A percentile compares a stretch with the other conserved stretches of the same genome.
Evolutionary conservation across 1,284 basidiomycete genomes (phyloP).

Genomic region (Cutaneotrichosporon cyanovorans): DNA sequence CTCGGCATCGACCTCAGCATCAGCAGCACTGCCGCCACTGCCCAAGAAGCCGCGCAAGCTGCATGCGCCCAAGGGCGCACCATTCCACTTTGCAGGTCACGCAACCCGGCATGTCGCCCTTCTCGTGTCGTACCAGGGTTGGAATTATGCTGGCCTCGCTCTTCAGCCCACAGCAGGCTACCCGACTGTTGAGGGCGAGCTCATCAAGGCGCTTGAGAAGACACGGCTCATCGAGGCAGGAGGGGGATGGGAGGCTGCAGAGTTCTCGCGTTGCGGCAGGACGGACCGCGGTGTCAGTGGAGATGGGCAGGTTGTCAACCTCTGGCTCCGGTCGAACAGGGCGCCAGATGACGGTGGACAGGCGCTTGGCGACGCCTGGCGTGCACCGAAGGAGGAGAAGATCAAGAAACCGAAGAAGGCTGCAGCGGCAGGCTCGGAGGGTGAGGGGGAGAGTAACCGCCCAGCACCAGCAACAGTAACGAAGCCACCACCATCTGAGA

Average conservation of each 20-base stretch:
- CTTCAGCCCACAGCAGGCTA: slow-evolving; percentile 59
- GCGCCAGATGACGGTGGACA: slow-evolving; percentile 26
- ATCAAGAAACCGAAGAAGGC: neutral
- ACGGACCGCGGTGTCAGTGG: slow-evolving; percentile 94
- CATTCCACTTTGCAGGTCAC: slow-evolving; percentile 59
- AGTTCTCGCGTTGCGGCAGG: slow-evolving; percentile 83
- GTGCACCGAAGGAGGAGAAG: slow-evolving; percentile 9
- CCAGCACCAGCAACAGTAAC: slow-evolving; percentile 6
- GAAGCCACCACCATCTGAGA: slow-evolving; percentile 48
- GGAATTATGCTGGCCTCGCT: slow-evolving; percentile 84
- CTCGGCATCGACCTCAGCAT: neutral
- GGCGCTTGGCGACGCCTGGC: slow-evolving; percentile 25
- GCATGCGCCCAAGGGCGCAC: slow-evolving; percentile 9
- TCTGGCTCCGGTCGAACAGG: slow-evolving; percentile 69
- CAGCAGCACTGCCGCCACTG: neutral
- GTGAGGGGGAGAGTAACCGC: slow-evolving; percentile 7
- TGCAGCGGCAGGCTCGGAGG: neutral
- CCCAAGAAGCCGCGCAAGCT: slow-evolving; percentile 17
- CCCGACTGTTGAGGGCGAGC: slow-evolving; percentile 82
- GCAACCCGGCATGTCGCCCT: slow-evolving; percentile 81
- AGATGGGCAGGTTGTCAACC: slow-evolving; percentile 84
- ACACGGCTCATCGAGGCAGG: slow-evolving; percentile 65
- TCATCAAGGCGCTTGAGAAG: slow-evolving; percentile 73
- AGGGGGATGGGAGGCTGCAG: slow-evolving; percentile 72
- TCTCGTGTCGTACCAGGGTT: slow-evolving; percentile 86